Evolutionary conservation across 495 filamentous ascomycete genomes (phyloP), one percentile per base, ranked within the genome.

Genomic region (Penicillium verhagenii): DNA sequence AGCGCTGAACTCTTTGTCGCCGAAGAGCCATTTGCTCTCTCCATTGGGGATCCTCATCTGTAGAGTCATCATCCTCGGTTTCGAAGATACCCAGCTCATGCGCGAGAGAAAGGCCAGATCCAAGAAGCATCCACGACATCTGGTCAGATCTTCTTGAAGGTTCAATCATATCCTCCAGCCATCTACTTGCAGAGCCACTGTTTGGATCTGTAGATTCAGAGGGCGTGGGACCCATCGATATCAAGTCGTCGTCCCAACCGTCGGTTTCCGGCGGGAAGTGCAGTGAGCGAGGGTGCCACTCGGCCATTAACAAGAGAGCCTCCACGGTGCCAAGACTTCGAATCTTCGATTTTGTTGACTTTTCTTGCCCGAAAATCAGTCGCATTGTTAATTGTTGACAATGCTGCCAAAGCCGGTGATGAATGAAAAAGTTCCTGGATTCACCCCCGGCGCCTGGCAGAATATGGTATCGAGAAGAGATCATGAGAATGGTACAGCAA

Each of bases 121-220:
- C 79, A 14, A 82, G 69, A 6, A 78, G 56, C 76, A 81, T 81
- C 79, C 79, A 82, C 0, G 78, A 80, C 79, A 82, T 81, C n/a
- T 78, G 74, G 56, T 82, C 79, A 1, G 78, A 81, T 54, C 79
- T 59, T 45, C 73, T 68, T 9, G 79, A 78, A 4, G 78, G 78
- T 48, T 82, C 79, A 47, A 79, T 75, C 60, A 78, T 75, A 47
- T 78, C 75, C 44, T 77, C 72, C 5, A 78, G 50, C 69, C 72
- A 75, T 39, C 73, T 58, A 43, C 66, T 71, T 13, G 64, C 68
- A 0, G 74, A 71, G 10, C 60, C 50, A 21, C 47, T 23, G 5
- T 58, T 66, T 9, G 57, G 18, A 8, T 64, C 65, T 0, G 19
- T 25, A 13, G 52, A 10, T 2, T 64, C 65, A 4, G 61, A 55